These are phyloP conservation scores for Mucor lusitanicus DNA, from an alignment of 371 early-diverging fungal species.

Conservation along the genomic window DNA sequence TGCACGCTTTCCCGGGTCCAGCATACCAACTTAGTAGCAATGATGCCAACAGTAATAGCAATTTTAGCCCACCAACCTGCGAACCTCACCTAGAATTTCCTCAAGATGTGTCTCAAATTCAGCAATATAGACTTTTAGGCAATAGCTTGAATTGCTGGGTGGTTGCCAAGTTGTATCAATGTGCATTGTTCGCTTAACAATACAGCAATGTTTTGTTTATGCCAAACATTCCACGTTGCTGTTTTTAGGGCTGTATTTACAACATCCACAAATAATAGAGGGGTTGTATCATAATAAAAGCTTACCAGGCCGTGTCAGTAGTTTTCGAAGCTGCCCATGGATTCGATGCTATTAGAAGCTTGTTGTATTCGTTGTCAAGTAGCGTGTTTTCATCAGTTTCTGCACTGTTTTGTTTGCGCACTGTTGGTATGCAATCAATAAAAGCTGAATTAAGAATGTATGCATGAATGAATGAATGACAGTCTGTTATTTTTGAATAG, in stretches of 20 bases:
- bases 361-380: no score
- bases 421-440: no score
- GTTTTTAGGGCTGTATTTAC: neutral
- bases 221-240: neutral
- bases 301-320: no score
- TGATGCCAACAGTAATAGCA: neutral
- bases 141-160: slow-evolving; percentile 78
- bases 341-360: no score
- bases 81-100: slow-evolving; percentile 56
- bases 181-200: slow-evolving; percentile 38
- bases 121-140: slow-evolving; percentile 70
- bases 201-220: neutral
- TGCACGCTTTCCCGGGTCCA: slow-evolving; percentile 69
- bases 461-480: neutral
- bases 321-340: no score
- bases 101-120: slow-evolving; percentile 43
- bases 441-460: neutral
- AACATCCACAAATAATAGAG: neutral
- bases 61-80: slow-evolving; percentile 21
- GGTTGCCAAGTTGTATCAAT: slow-evolving; percentile 62
- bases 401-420: no score
- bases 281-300: no score
- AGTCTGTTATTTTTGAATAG: neutral
- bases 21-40: neutral
- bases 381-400: neutral